Evolutionary conservation across 129 eudicot genomes (phyloP).

Genomic region (Artemisia argyi): DNA sequence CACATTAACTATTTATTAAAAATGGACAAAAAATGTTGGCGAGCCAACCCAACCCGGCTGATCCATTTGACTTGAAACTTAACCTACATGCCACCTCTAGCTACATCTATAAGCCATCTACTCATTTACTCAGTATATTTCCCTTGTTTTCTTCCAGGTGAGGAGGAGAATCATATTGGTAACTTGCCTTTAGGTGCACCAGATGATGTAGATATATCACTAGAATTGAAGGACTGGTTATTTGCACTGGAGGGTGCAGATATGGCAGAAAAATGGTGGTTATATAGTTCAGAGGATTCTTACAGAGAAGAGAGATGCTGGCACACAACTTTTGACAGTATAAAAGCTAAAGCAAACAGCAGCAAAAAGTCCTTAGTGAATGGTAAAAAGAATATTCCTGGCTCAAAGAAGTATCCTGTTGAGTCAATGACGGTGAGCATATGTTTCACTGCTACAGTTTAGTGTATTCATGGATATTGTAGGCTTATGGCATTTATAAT

Average conservation of each 20-base stretch:
- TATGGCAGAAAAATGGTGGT: conserved; percentile 50
- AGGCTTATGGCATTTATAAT: not conserved
- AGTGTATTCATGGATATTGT: conserved; percentile 8
- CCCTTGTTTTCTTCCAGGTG: conserved; percentile 43
- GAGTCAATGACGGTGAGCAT: conserved; percentile 70
- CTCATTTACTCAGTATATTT: not conserved
- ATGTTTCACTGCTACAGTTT: conserved; percentile 16
- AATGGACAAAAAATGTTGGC: not conserved
- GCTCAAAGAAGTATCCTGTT: conserved; percentile 59
- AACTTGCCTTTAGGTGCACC: conserved; percentile 72
- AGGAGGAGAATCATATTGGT: conserved; percentile 42
- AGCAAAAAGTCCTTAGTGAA: conserved; percentile 36
- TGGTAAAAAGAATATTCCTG: conserved; percentile 36
- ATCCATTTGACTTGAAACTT: not conserved
- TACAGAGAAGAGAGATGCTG: conserved; percentile 81
- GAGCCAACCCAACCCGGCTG: conserved; percentile 1
- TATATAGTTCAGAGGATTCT: conserved; percentile 45
- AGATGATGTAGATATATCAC: conserved; percentile 81
- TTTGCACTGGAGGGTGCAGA: conserved; percentile 93
- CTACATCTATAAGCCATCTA: conserved; percentile 2
- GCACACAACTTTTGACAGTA: conserved; percentile 80
- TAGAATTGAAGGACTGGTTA: conserved; percentile 82
- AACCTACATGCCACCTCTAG: conserved; percentile 14
- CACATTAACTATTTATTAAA: not conserved
- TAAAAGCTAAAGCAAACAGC: conserved; percentile 80